phyloP scores from a whole-genome alignment of 345 rosid genomes.

The Pistacia atlantica region DNA sequence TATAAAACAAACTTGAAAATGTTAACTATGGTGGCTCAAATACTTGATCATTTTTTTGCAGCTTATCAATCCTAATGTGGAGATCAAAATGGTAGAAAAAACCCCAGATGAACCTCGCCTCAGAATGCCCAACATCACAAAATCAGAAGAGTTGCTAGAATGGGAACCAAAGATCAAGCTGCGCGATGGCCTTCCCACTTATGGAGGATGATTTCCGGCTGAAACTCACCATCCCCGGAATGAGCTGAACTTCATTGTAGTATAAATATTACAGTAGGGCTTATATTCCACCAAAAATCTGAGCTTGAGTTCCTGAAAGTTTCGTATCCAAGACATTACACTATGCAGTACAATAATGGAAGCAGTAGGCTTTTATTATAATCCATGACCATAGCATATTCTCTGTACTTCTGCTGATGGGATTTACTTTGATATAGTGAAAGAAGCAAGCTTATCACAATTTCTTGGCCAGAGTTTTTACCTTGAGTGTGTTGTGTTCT shows the following conservation, averaged over 20 bases:
- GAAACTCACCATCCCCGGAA: conserved; percentile 63
- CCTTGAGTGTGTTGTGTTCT: too few relatives aligned
- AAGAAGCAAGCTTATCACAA: not conserved
- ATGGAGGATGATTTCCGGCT: conserved; percentile 93
- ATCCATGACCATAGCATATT: not conserved
- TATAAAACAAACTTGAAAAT: not conserved
- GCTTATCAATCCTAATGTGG: conserved; percentile 77
- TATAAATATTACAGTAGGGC: too few relatives aligned
- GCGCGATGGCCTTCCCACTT: conserved; percentile 79
- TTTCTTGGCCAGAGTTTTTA: too few relatives aligned
- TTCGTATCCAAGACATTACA: not conserved
- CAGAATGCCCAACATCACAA: conserved; percentile 85
- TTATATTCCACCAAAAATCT: too few relatives aligned
- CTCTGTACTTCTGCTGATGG: not conserved
- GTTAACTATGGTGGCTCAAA: not conserved
- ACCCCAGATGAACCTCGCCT: conserved; percentile 97
- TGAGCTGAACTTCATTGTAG: conserved; percentile 33
- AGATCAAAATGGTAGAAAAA: conserved; percentile 75
- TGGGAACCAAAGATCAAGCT: conserved; percentile 92
- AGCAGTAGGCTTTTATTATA: not conserved
- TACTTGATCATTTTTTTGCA: conserved; percentile 28
- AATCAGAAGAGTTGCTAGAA: conserved; percentile 79
- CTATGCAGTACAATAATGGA: not conserved
- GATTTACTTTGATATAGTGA: conserved; percentile 2
- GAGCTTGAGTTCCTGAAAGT: not conserved